Base-by-base conservation (phyloP, 495 filamentous ascomycete species). In the Echria macrotheca region DNA sequence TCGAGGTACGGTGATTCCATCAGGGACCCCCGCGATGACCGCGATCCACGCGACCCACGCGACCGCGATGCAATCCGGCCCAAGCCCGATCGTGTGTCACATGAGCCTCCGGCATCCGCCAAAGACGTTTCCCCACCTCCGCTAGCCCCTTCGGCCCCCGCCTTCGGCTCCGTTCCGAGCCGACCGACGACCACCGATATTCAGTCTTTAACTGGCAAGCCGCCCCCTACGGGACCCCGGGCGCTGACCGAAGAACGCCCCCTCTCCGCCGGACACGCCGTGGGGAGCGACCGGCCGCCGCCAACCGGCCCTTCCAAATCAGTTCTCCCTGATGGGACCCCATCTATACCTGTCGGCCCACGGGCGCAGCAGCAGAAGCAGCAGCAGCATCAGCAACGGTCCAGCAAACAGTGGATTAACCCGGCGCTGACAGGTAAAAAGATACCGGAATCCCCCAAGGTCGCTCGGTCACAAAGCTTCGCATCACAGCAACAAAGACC, bases 71-170 rank as follows among this genome's bases (percentile, higher is more conserved):
- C 49, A 50, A 70, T 57, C 57, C 72, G 64, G 17, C 57, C 65
- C 18, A 75, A 72, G 47, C 49, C 61, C 7, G 73, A 76, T 17
- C 66, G 70, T 22, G 50, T 61, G 1, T 70, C 70, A 1, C 71
- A 76, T 48, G 73, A 76, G 23, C 63, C 72, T 1, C 58, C 64
- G 25, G 18, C 53, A 22, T 65, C 56, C 59, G 69, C 64, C 54
- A 74, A 68, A 53, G 73, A 65, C 52, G 68, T 68, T 57, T 76
- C 86, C 17, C 83, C 88, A 9, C 88, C 87, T 14, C 86, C 87
- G n/a, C 72, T 86, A 40, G 84, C 85, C 29, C 86, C 87, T 10
- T 83, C 87, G 25, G 88, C 91, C 2, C 88, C 88, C 14, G 84
- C 87, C 1, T 91, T 94, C 71, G 86, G 86, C 9, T 86, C 83